A percentile compares a stretch with the other conserved stretches of the same genome.
phyloP scores from a whole-genome alignment of 768 basidiomycete species.

The Clitopilus hobsonii region DNA sequence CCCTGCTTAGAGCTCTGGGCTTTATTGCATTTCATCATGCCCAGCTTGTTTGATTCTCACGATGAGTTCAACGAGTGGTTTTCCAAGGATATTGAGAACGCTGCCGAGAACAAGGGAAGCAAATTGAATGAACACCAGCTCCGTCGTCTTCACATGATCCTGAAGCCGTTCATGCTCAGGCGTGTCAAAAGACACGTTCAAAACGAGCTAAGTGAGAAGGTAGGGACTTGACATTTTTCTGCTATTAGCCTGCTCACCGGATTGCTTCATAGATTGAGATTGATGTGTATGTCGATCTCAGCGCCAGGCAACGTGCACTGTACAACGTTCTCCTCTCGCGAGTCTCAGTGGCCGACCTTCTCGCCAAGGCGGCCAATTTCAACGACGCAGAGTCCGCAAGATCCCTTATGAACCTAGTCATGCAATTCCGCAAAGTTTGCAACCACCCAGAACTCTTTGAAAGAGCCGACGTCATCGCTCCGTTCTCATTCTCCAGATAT shows the following conservation, averaged over 20 bases:
- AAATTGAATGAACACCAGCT: constrained; percentile 94
- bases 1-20: constrained; percentile 87
- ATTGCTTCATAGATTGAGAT: constrained; percentile 75
- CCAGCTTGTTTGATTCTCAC: constrained; percentile 96
- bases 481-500: constrained; percentile 84
- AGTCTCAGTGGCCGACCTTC: constrained; percentile 90
- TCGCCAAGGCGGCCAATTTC: constrained; percentile 89
- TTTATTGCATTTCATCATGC: constrained; percentile 99
- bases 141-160: constrained; percentile 93
- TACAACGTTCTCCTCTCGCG: constrained; percentile 89
- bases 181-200: constrained; percentile 99
- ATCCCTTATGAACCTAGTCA: constrained; percentile 97
- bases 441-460: constrained; percentile 99
- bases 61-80: constrained; percentile 99
- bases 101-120: constrained; percentile 84
- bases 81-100: constrained; percentile 97
- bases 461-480: constrained; percentile 91
- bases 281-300: constrained; percentile 92
- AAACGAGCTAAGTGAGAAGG: constrained; percentile 99
- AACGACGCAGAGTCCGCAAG: constrained; percentile 90
- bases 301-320: constrained; percentile 84
- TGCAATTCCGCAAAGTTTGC: constrained; percentile 99
- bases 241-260: neutral
- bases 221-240: neutral
- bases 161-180: constrained; percentile 98